Percentiles rank a stretch among this genome's conserved stretches.
phyloP scores from a whole-genome alignment of 345 rosid species.

The Dimocarpus longan region DNA sequence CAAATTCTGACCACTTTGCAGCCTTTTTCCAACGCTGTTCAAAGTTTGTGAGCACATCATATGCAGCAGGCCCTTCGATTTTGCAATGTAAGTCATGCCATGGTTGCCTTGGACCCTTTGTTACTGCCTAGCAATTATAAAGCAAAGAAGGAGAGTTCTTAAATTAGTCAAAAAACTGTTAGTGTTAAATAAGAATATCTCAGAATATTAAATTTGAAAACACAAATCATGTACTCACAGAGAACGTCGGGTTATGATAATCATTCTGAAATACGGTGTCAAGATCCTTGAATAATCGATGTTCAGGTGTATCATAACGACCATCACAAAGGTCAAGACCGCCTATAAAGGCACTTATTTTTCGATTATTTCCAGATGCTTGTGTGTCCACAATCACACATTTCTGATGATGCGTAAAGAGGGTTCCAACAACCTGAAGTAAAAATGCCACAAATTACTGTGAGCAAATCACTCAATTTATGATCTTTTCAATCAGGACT shows the following conservation, averaged over 20 bases:
- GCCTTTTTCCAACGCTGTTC: constrained; percentile 97
- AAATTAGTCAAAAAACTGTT: background rate
- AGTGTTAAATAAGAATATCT: background rate
- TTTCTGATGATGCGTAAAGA: constrained; percentile 76
- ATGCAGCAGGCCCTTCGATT: constrained; percentile 95
- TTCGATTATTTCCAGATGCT: constrained; percentile 63
- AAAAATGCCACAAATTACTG: background rate
- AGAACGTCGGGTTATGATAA: constrained; percentile 65
- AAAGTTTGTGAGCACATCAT: constrained; percentile 78
- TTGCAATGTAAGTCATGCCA: constrained; percentile 94
- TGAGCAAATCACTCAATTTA: background rate
- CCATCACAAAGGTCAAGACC: constrained; percentile 85
- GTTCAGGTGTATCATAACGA: constrained; percentile 75
- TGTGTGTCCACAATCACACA: constrained; percentile 73
- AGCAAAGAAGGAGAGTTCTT: constrained; percentile 2
- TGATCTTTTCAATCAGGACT: background rate
- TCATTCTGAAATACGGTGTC: constrained; percentile 53
- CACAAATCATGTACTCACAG: constrained; percentile 40
- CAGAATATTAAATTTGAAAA: background rate
- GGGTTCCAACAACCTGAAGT: constrained; percentile 71
- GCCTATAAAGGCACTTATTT: constrained; percentile 60
- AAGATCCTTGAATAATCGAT: constrained; percentile 59
- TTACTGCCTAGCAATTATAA: constrained; percentile 50
- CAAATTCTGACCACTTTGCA: constrained; percentile 67
- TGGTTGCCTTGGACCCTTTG: constrained; percentile 77